A percentile compares a stretch with the other conserved stretches of the same genome.
Evolutionary conservation across 2,329 filamentous ascomycete genomes (phyloP).

Genomic region (Diplodia scrobiculata): DNA sequence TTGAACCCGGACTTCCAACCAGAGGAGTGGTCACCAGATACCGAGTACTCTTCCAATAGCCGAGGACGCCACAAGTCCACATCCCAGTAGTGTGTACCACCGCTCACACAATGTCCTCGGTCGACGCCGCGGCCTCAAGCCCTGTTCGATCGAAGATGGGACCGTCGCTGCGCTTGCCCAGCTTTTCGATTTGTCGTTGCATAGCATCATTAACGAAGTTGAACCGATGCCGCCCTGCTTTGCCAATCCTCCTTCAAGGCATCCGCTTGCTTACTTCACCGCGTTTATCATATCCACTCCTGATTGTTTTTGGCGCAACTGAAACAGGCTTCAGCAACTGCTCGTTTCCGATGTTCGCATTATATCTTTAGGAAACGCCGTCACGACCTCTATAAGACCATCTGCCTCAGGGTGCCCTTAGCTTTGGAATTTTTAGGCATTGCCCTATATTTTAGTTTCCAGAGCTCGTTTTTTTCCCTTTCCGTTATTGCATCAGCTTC

Average conservation of each 20-base stretch:
- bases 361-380: constrained; percentile 28
- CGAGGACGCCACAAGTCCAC: constrained; percentile 44
- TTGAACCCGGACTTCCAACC: constrained; percentile 57
- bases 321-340: constrained; percentile 3
- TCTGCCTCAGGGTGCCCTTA: constrained; percentile 30
- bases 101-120: constrained; percentile 4
- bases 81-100: constrained; percentile 26
- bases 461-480: neutral
- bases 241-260: constrained; percentile 10
- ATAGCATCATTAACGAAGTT: constrained; percentile 23
- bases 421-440: constrained; percentile 26
- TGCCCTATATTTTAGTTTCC: constrained; percentile 19
- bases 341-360: constrained; percentile 24
- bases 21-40: constrained; percentile 56
- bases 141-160: constrained; percentile 12
- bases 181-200: constrained; percentile 25
- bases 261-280: constrained; percentile 13
- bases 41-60: constrained; percentile 45
- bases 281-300: constrained; percentile 25
- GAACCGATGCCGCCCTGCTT: constrained; percentile 13
- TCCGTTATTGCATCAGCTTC: neutral
- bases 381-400: constrained; percentile 29
- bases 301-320: constrained; percentile 22
- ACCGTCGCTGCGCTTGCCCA: constrained; percentile 22
- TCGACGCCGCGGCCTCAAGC: constrained; percentile 5